Evolutionary conservation across 202 grass and related monocot species (phyloP).

Genomic region (Zoysia matrella): DNA sequence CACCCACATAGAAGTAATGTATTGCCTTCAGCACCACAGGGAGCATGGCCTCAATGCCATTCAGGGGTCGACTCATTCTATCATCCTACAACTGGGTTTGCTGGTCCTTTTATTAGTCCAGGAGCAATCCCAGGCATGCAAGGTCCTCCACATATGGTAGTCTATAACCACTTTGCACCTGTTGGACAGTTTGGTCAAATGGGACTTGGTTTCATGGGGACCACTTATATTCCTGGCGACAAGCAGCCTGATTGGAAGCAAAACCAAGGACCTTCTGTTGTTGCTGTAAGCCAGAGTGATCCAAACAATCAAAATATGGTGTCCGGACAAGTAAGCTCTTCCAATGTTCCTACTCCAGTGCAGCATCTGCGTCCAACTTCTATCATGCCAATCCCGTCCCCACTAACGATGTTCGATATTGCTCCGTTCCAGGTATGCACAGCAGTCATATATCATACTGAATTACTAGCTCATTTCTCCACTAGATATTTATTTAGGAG

Average conservation of each 20-base stretch:
- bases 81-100: constrained; percentile 73
- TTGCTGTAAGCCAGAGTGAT: constrained; percentile 66
- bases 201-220: constrained; percentile 91
- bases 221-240: constrained; percentile 84
- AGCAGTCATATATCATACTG: constrained; percentile 19
- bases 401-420: constrained; percentile 92
- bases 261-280: constrained; percentile 58
- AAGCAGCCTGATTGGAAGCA: constrained; percentile 95
- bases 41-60: constrained; percentile 79
- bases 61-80: constrained; percentile 88
- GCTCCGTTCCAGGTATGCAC: constrained; percentile 86
- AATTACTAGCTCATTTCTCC: constrained; percentile 20
- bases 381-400: constrained; percentile 84
- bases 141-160: constrained; percentile 91
- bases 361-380: constrained; percentile 74
- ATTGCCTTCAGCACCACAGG: constrained; percentile 61
- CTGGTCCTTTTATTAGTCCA: constrained; percentile 85
- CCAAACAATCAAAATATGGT: constrained; percentile 67
- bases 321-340: constrained; percentile 62
- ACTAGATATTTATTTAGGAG: not conserved
- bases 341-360: constrained; percentile 59
- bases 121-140: constrained; percentile 88
- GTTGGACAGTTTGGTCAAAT: constrained; percentile 92
- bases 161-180: constrained; percentile 94
- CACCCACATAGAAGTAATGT: constrained; percentile 69